Evolutionary conservation across 305 asterid genomes (phyloP).

Genomic region (Fraxinus floribunda): DNA sequence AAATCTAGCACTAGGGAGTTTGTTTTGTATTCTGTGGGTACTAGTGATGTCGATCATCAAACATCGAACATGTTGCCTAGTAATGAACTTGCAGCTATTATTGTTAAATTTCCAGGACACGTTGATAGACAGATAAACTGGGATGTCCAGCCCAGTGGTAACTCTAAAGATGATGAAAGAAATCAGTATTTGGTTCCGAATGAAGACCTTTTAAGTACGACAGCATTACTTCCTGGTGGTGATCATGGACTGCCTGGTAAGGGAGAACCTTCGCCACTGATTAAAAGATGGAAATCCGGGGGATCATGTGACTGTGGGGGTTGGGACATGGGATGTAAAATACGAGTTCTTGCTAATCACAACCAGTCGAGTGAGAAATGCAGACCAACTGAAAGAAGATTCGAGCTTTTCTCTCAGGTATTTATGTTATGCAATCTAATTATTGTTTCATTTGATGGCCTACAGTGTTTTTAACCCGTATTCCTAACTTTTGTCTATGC

Average conservation of each 20-base stretch:
- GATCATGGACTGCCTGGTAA: constrained; percentile 66
- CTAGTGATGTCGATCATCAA: constrained; percentile 30
- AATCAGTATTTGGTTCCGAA: constrained; percentile 21
- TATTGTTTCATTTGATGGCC: background rate
- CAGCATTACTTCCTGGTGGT: constrained; percentile 72
- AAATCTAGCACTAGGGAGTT: constrained; percentile 49
- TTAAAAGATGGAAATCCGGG: constrained; percentile 70
- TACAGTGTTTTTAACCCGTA: background rate
- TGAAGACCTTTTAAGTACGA: constrained; percentile 28
- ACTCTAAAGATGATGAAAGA: constrained; percentile 16
- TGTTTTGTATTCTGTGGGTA: constrained; percentile 46
- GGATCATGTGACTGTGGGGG: constrained; percentile 91
- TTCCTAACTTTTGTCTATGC: constrained; percentile 13
- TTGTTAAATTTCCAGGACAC: constrained; percentile 45
- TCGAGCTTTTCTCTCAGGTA: constrained; percentile 69
- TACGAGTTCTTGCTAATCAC: constrained; percentile 42
- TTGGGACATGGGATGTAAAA: constrained; percentile 81
- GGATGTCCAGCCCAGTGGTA: constrained; percentile 21
- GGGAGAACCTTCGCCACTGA: constrained; percentile 73
- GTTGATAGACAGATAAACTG: constrained; percentile 5
- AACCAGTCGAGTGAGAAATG: constrained; percentile 22
- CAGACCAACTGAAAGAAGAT: constrained; percentile 28
- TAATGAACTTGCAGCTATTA: constrained; percentile 70
- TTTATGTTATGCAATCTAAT: background rate
- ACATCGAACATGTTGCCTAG: constrained; percentile 34